Base-by-base conservation (phyloP, 495 filamentous ascomycete genomes). In the Penicillium waksmanii region DNA sequence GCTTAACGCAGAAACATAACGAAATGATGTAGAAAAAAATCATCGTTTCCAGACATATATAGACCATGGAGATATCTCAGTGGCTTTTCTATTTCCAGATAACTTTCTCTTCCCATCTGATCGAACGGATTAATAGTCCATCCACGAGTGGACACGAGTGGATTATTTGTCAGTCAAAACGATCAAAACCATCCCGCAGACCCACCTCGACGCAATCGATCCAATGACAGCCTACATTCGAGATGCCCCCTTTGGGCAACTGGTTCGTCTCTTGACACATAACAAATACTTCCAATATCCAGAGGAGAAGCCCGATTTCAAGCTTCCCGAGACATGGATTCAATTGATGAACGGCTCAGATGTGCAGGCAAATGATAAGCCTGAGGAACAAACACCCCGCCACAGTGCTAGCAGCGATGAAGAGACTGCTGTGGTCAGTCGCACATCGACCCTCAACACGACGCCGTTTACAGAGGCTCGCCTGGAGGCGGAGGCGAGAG, bases 251-350 rank as follows among this genome's bases (percentile, higher is more conserved):
- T 60, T 85, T 43, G 84, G 83, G 54, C 81, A 85, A 62, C 38
- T 83, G 35, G 73, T 87, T 44, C 79, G 83, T 23, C 76, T 71
- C 51, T n/a, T 81, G 23, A 80, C 77, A 0, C 63, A 70, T 1
- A 83, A 83, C 63, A 77, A 72, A 63, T 55, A 80, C 44, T 66
- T 85, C 31, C 70, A 77, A 65, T 87, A 86, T 51, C 81, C 82
- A 5, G 82, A 86, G 73, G 83, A 85, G 55, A 66, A 74, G 44
- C 59, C 75, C 19, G 77, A 70, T 52, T 86, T 86, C 64, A 58
- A 77, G 62, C 71, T 83, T 10, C 80, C 82, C 3, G 70, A 77
- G 33, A 34, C 66, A 57, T 87, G 83, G 72, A 66, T 68, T 13
- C 48, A 66, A 35, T 49, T 68, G n/a, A 53, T 68, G 60, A 55